Evolutionary conservation across 1,139 yeast genomes (phyloP).

Genomic region (Diutina rugosa): DNA sequence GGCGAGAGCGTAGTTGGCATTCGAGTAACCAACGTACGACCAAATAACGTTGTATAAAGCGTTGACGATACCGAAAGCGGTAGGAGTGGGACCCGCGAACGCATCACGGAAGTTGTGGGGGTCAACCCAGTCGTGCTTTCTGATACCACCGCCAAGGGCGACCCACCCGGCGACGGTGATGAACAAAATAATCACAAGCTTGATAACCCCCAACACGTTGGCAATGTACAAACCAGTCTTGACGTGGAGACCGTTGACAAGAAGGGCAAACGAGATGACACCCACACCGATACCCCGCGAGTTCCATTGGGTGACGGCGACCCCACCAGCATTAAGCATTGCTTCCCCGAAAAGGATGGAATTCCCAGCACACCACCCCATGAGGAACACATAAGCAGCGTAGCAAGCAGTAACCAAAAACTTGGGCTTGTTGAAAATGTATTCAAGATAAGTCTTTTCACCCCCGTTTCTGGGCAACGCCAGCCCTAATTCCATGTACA

Average conservation of each 20-base stretch:
- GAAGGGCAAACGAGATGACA: conserved; percentile 59
- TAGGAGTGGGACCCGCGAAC: conserved; percentile 45
- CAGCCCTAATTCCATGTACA: conserved; percentile 76
- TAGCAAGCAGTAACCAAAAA: conserved; percentile 64
- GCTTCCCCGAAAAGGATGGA: conserved; percentile 38
- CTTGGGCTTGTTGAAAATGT: conserved; percentile 54
- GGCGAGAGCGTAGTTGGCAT: conserved; percentile 73
- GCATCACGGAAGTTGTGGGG: conserved; percentile 53
- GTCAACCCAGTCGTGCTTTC: conserved; percentile 30
- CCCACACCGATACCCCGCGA: conserved; percentile 67
- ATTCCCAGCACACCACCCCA: conserved; percentile 83
- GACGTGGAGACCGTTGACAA: conserved; percentile 49
- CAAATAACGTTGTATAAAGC: conserved; percentile 72
- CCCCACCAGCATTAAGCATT: conserved; percentile 56
- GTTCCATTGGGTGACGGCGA: conserved; percentile 58
- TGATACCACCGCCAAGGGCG: conserved; percentile 61
- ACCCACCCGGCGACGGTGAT: conserved; percentile 74
- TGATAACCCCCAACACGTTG: conserved; percentile 59
- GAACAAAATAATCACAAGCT: conserved; percentile 51
- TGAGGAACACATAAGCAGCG: conserved; percentile 59
- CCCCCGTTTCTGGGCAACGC: conserved; percentile 84
- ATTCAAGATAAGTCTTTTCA: conserved; percentile 73
- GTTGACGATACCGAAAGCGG: conserved; percentile 66
- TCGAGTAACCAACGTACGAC: conserved; percentile 66
- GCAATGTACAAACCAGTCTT: conserved; percentile 58